These are phyloP conservation scores for Salix exigua DNA, from an alignment of 345 rosid species.

Conservation along the genomic window DNA sequence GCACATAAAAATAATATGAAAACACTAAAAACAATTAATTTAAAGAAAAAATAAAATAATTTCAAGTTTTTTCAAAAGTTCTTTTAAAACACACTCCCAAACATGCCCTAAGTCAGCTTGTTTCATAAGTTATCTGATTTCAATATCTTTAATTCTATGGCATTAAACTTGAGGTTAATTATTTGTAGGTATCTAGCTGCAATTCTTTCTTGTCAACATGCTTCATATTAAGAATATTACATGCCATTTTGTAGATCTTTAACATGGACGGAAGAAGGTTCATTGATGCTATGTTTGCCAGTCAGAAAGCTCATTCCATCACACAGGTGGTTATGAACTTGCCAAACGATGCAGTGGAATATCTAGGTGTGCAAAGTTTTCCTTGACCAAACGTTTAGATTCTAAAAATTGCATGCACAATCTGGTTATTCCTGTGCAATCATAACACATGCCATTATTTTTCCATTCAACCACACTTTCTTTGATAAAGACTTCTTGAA, in stretches of 20 bases:
- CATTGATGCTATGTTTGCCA: conserved; percentile 64
- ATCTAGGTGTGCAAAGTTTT: conserved; percentile 44
- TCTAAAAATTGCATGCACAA: neutral
- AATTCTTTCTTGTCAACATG: conserved; percentile 8
- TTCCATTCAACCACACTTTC: neutral
- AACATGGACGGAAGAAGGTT: conserved; percentile 94
- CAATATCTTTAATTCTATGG: neutral
- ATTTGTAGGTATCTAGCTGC: neutral
- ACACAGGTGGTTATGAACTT: conserved; percentile 85
- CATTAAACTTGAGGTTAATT: neutral
- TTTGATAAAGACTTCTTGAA: neutral
- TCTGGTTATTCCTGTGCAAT: neutral
- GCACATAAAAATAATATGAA: too few species aligned
- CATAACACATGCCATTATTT: neutral
- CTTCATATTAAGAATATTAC: conserved; percentile 5
- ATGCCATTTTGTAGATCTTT: conserved; percentile 44
- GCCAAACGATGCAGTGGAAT: conserved; percentile 81
- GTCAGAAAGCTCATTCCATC: conserved; percentile 59
- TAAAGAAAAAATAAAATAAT: too few species aligned
- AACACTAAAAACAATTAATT: too few species aligned
- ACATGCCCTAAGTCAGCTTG: too few species aligned
- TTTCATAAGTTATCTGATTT: neutral
- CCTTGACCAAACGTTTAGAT: neutral
- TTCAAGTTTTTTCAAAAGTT: too few species aligned
- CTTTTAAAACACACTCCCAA: too few species aligned